Conservation (phyloP, 2,329 filamentous ascomycete species). For the Fusarium globosum region DNA sequence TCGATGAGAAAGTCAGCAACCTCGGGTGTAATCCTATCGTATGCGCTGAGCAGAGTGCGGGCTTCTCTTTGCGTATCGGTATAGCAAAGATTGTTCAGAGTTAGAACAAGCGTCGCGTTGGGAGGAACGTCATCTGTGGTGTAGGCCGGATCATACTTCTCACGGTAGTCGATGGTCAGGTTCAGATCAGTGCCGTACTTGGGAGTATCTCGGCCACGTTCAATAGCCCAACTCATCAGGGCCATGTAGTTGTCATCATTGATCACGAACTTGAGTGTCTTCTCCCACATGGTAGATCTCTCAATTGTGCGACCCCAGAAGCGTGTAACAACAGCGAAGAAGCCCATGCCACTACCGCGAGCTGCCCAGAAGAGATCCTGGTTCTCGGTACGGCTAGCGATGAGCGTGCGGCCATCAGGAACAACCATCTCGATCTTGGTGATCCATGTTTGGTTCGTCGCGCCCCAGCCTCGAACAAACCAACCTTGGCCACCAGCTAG, state of each 20-base stretch:
- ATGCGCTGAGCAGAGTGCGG: background rate
- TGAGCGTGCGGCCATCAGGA: conserved; percentile 1
- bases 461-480: conserved; percentile 14
- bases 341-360: conserved; percentile 10
- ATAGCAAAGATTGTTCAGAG: background rate
- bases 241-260: conserved; percentile 3
- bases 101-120: background rate
- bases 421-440: conserved; percentile 17
- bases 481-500: conserved; percentile 22
- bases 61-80: background rate
- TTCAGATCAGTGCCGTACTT: background rate
- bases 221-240: background rate
- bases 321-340: conserved; percentile 15
- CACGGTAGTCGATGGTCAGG: background rate
- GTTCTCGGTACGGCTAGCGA: conserved; percentile 1
- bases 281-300: conserved; percentile 9
- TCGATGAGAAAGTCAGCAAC: background rate
- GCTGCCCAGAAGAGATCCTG: conserved; percentile 16
- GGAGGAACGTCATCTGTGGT: background rate
- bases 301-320: conserved; percentile 21
- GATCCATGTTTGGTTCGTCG: conserved; percentile 7
- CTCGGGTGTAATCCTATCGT: background rate
- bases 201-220: background rate
- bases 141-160: background rate
- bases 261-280: background rate